Evolutionary conservation across 2,329 filamentous ascomycete genomes (phyloP), one percentile per base, ranked within the genome.

Genomic region (Penicillium crustosum): DNA sequence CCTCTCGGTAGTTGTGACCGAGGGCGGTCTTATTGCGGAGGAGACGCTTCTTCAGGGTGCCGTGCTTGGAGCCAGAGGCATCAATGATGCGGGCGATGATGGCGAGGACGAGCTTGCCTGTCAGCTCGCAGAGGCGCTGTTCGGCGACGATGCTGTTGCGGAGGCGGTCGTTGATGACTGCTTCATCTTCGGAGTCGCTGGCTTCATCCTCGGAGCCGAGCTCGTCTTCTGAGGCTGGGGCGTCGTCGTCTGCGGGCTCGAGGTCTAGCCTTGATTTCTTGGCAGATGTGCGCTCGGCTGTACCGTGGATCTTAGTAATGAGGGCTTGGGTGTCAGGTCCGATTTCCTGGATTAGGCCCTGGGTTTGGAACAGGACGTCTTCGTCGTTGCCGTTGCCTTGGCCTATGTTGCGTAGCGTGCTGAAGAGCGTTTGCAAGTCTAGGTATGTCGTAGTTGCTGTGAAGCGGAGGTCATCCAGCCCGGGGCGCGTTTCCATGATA

Each of bases 1-100:
- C 86, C 67, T 94, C 91, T 69, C 89, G 90, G 80, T 90, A 95
- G 71, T 94, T 97, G 45, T 84, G 80, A 2, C 94, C 94, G 3
- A 99, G 82, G 69, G 86, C 87, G n/a, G 79, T 80, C 70, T 89
- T 89, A 75, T 99, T 97, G 63, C 90, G 83, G 67, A 89, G 82
- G 23, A 99, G 79, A 21, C 92, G 83, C 66, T 86, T 84, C 61
- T 85, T 84, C 36, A 96, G 81, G 69, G 84, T 85, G 31, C 85
- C 86, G 9, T 82, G 82, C 31, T 84, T 78, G 12, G 82, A 77
- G 7, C 84, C 86, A 1, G 78, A 80, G 42, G 81, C 77, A 69
- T 95, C 91, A 50, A 97, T 80, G 41, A 92, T 86, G 53, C 86
- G 86, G 21, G 87, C 90, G 10, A 89, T 80, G 23, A 96, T 86